Conservation (phyloP, 1,139 yeast species). For the Taiozyma sp. region DNA sequence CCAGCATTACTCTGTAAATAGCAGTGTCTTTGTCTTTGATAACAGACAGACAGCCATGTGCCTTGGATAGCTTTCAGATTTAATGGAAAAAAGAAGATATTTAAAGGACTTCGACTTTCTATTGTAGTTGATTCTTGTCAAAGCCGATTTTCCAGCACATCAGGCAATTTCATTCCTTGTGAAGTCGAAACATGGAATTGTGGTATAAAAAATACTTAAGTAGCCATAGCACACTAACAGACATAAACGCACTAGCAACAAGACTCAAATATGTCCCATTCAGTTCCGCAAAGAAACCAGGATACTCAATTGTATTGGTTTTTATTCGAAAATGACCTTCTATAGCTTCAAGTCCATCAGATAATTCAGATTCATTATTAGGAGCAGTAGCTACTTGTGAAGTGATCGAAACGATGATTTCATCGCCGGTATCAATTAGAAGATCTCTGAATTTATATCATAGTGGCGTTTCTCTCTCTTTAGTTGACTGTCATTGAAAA, state of each 20-base stretch:
- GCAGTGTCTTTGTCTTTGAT: too few relatives aligned
- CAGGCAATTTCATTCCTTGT: background rate
- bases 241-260: constrained; percentile 1
- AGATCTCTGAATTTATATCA: background rate
- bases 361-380: background rate
- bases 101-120: too few relatives aligned
- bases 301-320: background rate
- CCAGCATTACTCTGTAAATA: too few relatives aligned
- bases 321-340: background rate
- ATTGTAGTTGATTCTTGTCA: background rate
- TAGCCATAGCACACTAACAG: background rate
- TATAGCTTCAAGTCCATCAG: background rate
- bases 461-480: background rate
- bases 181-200: background rate
- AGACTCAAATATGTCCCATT: background rate
- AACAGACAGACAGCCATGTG: too few relatives aligned
- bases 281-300: background rate
- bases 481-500: background rate
- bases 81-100: too few relatives aligned
- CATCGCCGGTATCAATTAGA: background rate
- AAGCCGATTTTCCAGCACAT: background rate
- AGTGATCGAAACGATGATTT: background rate
- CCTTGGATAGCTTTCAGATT: too few relatives aligned
- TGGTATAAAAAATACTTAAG: too few relatives aligned
- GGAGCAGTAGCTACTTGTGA: background rate